Evolutionary conservation across 345 rosid species (phyloP).

Genomic region (Brassica juncea): DNA sequence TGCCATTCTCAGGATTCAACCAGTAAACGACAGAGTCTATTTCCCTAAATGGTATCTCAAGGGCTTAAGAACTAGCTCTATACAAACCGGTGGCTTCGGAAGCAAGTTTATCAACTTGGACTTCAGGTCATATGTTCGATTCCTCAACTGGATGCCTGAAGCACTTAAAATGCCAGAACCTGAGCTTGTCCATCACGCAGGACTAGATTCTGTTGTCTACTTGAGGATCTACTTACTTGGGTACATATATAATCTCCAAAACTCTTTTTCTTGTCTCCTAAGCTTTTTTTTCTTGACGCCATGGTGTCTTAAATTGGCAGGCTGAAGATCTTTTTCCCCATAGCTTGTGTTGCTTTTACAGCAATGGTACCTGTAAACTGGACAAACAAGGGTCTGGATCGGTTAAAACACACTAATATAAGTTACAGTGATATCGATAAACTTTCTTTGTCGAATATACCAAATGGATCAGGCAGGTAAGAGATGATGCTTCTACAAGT

Average conservation of each 20-base stretch:
- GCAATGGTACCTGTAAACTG: conserved; percentile 83
- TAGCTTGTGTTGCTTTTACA: conserved; percentile 67
- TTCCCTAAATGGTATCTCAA: conserved; percentile 1
- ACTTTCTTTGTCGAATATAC: conserved; percentile 86
- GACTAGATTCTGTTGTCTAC: neutral
- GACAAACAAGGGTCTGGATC: conserved; percentile 66
- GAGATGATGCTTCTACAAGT: neutral
- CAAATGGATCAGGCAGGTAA: conserved; percentile 72
- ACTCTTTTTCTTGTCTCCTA: neutral
- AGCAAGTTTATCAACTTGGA: neutral
- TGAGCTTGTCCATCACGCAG: neutral
- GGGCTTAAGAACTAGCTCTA: neutral
- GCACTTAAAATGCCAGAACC: conserved; percentile 3
- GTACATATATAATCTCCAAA: conserved; percentile 4
- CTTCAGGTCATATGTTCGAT: neutral
- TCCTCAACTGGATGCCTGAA: conserved; percentile 5
- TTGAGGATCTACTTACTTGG: neutral
- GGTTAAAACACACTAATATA: conserved; percentile 31
- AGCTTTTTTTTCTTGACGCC: neutral
- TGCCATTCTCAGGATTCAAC: conserved; percentile 1
- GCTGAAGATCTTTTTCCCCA: conserved; percentile 80
- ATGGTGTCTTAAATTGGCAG: conserved; percentile 42
- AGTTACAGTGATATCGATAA: conserved; percentile 71
- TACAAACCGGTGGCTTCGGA: neutral
- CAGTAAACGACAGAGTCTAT: neutral